Conservation (phyloP, 1,139 yeast genomes). For the Kluyveromyces sp. region DNA sequence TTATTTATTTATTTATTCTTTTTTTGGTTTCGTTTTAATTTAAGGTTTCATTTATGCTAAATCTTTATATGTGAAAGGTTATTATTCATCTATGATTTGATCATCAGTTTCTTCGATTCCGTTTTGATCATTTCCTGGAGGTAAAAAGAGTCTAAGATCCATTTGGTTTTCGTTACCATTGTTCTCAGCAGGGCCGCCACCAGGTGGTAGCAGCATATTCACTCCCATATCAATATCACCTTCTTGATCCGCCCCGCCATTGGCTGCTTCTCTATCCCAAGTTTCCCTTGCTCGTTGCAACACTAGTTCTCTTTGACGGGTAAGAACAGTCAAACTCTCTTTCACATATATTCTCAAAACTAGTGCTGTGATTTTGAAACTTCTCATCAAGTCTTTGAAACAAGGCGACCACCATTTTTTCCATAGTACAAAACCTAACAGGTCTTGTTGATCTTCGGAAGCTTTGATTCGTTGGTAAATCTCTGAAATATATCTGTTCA, state of each 20-base stretch:
- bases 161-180: constrained; percentile 5
- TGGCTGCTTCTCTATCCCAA: constrained; percentile 10
- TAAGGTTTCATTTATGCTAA: no score
- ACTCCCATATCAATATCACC: constrained; percentile 5
- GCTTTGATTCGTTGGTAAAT: constrained; percentile 22
- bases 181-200: constrained; percentile 1
- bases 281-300: constrained; percentile 22
- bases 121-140: constrained; percentile 4
- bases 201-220: constrained; percentile 4
- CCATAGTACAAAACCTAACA: constrained; percentile 26
- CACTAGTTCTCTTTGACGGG: constrained; percentile 29
- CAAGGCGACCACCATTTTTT: constrained; percentile 23
- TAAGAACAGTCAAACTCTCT: constrained; percentile 27
- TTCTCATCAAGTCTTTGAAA: constrained; percentile 23
- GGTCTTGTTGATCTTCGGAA: constrained; percentile 15
- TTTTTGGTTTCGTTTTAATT: no score
- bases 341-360: constrained; percentile 27
- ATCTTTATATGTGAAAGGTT: background rate
- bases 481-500: constrained; percentile 25
- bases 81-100: constrained; percentile 6
- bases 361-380: constrained; percentile 27
- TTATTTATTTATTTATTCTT: no score
- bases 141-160: constrained; percentile 1
- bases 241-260: constrained; percentile 1
- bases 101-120: constrained; percentile 12